Base-by-base conservation (phyloP, 129 eudicot species). In the Tagetes patula region DNA sequence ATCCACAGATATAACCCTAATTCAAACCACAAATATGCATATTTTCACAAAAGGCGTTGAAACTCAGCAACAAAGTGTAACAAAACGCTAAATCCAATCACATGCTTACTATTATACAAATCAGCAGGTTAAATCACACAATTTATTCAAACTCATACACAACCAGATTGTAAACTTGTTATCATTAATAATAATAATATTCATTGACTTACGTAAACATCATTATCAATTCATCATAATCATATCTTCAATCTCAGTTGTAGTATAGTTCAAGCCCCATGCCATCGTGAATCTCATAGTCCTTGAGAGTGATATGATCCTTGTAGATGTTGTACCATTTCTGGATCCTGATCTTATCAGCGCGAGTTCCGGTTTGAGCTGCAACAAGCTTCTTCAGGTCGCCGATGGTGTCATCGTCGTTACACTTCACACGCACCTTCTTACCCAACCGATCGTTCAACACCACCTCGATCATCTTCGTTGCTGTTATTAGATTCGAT, bases 201-300 rank as follows among this genome's bases (percentile, higher is more conserved):
- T n/a, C 70, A 45, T 58, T 53, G 33, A 32, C 81, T 77, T 77
- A 77, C 76, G 52, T 13, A 48, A 13, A 61, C 27, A 75, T 32
- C 39, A 20, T 20, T 20, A 20, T 20, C 27, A 20, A 20, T 20
- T 20, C 27, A 67, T 59, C 42, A 68, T 9, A 58, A 30, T 38
- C 52, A 68, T 9, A 58, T 37, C 59, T 62, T 36, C 27, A 49
- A 69, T 30, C 6, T 72, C 73, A 90, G 34, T 87, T 87, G 86
- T 91, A 91, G 82, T 91, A 91, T 63, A 91, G 95, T 83, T 91
- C 95, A 78, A 92, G 96, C 74, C 96, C 97, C 97, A 92, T 92
- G 80, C 96, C 96, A 56, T 92, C 97, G 64, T 87, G 97, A 73
- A 87, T 87, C 82, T 87, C 97, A 76, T 91, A 91, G 71, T 91